Evolutionary conservation across 176 grass and related monocot species (phyloP).

Genomic region (Zea luxurians): DNA sequence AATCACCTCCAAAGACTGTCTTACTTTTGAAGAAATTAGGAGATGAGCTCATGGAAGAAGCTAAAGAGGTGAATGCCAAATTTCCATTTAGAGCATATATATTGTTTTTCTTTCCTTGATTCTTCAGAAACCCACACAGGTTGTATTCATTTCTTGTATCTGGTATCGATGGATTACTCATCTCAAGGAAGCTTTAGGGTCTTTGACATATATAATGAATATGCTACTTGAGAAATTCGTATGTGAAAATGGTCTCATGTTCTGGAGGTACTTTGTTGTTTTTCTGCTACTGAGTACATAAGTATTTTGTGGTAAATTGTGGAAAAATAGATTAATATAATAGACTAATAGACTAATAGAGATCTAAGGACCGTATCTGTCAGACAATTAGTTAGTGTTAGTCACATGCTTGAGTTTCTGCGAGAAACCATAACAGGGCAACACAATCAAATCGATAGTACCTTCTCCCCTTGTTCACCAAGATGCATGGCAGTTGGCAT

Average conservation of each 20-base stretch:
- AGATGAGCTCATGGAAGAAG: conserved; percentile 92
- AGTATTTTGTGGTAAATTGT: not conserved
- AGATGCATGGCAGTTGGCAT: conserved; percentile 17
- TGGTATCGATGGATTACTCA: conserved; percentile 26
- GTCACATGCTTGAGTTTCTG: no score
- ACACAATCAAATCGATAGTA: no score
- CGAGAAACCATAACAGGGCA: no score
- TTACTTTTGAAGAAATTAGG: conserved; percentile 95
- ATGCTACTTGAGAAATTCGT: not conserved
- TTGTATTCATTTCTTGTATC: conserved; percentile 9
- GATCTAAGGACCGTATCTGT: not conserved
- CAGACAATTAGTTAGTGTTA: conserved; percentile 5
- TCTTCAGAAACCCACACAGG: conserved; percentile 9
- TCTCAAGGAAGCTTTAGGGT: conserved; percentile 17
- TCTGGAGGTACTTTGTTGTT: not conserved
- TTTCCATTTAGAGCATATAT: not conserved
- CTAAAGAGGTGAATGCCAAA: conserved; percentile 73
- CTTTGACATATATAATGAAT: conserved; percentile 4
- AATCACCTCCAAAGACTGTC: conserved; percentile 93
- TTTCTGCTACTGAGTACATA: not conserved
- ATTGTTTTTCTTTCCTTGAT: conserved; percentile 26
- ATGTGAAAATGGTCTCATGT: conserved; percentile 18
- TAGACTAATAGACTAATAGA: conserved; percentile 9
- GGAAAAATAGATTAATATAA: not conserved
- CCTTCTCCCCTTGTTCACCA: not conserved